Percentiles rank a stretch among this genome's conserved stretches.
phyloP scores from a whole-genome alignment of 129 eudicot species.

The Lactuca sativa region DNA sequence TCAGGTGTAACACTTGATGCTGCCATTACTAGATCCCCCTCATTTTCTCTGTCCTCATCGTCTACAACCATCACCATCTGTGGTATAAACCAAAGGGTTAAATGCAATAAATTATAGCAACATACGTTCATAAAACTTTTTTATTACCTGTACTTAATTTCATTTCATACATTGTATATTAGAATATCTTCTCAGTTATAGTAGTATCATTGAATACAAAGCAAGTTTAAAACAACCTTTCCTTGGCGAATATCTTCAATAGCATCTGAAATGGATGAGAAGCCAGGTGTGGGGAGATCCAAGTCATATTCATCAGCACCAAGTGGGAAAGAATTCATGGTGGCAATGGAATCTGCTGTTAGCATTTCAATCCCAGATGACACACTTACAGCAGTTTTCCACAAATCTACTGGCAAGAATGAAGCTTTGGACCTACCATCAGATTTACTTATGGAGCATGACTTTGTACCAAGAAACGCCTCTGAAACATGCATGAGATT shows the following conservation, averaged over 20 bases:
- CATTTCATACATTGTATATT: no score
- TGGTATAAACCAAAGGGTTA: slow-evolving; percentile 8
- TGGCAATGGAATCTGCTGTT: slow-evolving; percentile 51
- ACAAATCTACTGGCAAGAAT: slow-evolving; percentile 32
- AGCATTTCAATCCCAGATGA: slow-evolving; percentile 57
- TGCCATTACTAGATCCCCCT: slow-evolving; percentile 86
- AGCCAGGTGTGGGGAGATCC: slow-evolving; percentile 66
- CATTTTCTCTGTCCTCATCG: slow-evolving; percentile 89
- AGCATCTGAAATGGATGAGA: slow-evolving; percentile 71
- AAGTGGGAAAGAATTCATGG: slow-evolving; percentile 37
- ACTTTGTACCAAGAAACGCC: slow-evolving; percentile 36
- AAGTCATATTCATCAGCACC: slow-evolving; percentile 54
- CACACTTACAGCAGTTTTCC: slow-evolving; percentile 28
- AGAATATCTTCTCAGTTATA: no score
- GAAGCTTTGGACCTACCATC: slow-evolving; percentile 41
- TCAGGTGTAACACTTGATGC: slow-evolving; percentile 72
- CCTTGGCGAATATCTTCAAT: slow-evolving; percentile 86
- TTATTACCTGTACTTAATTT: no score
- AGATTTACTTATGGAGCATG: slow-evolving; percentile 25
- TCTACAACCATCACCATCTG: slow-evolving; percentile 88
- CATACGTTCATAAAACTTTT: no score
- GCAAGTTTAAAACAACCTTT: slow-evolving; percentile 44
- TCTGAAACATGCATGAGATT: slow-evolving; percentile 32
- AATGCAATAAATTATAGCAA: not conserved
- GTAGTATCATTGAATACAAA: no score